Base-by-base conservation (phyloP, 768 basidiomycete genomes). In the Boletus pseudo-olivaceus region DNA sequence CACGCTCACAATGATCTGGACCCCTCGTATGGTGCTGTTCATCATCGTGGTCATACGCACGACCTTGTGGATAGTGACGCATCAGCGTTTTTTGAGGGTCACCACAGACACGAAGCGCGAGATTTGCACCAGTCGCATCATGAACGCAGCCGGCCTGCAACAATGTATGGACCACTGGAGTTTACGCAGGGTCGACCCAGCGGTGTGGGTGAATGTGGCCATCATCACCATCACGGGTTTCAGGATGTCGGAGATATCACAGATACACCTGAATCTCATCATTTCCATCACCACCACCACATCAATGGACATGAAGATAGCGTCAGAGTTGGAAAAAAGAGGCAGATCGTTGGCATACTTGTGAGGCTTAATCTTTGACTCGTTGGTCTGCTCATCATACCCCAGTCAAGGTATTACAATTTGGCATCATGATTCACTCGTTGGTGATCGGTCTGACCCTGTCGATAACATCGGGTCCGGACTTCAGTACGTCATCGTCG, bases 341-440 rank as follows among this genome's bases (percentile, higher is more conserved):
- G 86, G 53, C 88, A 90, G 62, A 73, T 93, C 40, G 79, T 93
- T 46, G 85, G 89, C 3, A 85, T 90, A 51, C 72, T 92, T 33
- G 89, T 90, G 35, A 64, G 67, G 6, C 19, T 40, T 42, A 1
- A 41, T 4, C 6, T 29, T 43, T 4, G 10, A 26, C 6, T 27
- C 10, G 1, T 29, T 9, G 5, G 35, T 20, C 7, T 47, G 32
- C 19, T 34, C 32, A 14, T 14, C 30, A 32, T n/a, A 57, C 42
- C 11, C 7, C 4, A 8, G 30, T 30, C 43, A 48, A 91, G 89
- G 83, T 90, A 32, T 74, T 95, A 34, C 87, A 95, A 79, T 63
- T 88, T 2, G 83, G 93, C 43, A 90, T 95, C 62, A 87, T 94
- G 89, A 78, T 94, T 46, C 83, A 93, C 64, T 87, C 90, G 3